Evolutionary conservation across 2,329 filamentous ascomycete genomes (phyloP).

Genomic region (Trichoderma guizhouense): DNA sequence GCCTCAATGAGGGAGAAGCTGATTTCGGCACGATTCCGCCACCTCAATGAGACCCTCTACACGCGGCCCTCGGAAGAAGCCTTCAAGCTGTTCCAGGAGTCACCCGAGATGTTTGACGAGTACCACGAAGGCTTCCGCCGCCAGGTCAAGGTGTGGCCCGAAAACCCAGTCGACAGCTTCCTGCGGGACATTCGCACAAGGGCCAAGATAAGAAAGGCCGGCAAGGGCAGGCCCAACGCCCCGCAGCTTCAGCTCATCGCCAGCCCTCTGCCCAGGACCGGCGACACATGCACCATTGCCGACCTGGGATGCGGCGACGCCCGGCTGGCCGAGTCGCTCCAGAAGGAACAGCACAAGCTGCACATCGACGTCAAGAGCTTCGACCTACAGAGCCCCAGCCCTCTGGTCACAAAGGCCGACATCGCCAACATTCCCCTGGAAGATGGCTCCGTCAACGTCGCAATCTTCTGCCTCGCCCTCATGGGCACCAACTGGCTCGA

Average conservation of each 20-base stretch:
- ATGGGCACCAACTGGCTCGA: slow-evolving; percentile 99
- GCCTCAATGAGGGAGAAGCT: slow-evolving; percentile 93
- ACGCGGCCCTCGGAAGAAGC: slow-evolving; percentile 83
- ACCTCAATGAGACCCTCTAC: slow-evolving; percentile 95
- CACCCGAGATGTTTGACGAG: slow-evolving; percentile 90
- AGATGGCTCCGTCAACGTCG: slow-evolving; percentile 75
- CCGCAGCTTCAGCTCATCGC: slow-evolving; percentile 27
- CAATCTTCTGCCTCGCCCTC: slow-evolving; percentile 91
- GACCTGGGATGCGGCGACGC: slow-evolving; percentile 95
- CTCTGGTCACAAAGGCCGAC: slow-evolving; percentile 81
- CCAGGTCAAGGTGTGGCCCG: slow-evolving; percentile 93
- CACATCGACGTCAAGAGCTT: slow-evolving; percentile 76
- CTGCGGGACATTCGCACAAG: slow-evolving; percentile 67
- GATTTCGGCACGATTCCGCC: slow-evolving; percentile 90
- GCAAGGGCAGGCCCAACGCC: slow-evolving; percentile 30
- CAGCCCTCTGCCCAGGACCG: slow-evolving; percentile 66
- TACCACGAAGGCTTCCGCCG: slow-evolving; percentile 96
- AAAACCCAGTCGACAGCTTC: slow-evolving; percentile 91
- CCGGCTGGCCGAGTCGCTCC: slow-evolving; percentile 68
- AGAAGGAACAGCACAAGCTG: slow-evolving; percentile 60
- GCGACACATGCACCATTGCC: slow-evolving; percentile 72
- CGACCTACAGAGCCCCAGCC: slow-evolving; percentile 75
- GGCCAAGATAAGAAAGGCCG: slow-evolving; percentile 48
- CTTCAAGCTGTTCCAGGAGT: slow-evolving; percentile 75
- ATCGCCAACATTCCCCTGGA: slow-evolving; percentile 77